Conservation (phyloP, 441 rosid species). For the Bocquillonia castaneifolia region DNA sequence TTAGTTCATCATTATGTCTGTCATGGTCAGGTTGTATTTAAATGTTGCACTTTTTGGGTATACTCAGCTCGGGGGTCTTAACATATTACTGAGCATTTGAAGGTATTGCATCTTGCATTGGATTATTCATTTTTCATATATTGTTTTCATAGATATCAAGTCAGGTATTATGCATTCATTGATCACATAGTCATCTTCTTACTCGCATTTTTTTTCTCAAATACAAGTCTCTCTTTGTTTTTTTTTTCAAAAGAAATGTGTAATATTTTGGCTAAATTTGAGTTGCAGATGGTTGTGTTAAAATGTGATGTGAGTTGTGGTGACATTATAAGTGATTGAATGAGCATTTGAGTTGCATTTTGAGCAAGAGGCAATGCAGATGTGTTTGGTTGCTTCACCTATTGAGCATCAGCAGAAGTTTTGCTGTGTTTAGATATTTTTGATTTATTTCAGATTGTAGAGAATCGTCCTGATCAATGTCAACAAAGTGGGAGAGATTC, state of each 20-base stretch:
- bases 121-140: slow-evolving; percentile 19
- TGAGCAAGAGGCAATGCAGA: neutral
- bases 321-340: slow-evolving; percentile 1
- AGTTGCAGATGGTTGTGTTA: slow-evolving; percentile 4
- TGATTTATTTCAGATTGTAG: no score
- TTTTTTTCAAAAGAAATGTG: neutral
- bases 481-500: no score
- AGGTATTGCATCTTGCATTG: slow-evolving; percentile 33
- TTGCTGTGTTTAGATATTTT: no score
- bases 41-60: slow-evolving; percentile 13
- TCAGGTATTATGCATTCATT: slow-evolving; percentile 33
- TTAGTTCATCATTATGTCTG: slow-evolving; percentile 19
- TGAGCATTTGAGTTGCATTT: neutral
- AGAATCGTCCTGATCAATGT: no score
- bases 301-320: slow-evolving; percentile 17
- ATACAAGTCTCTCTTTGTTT: slow-evolving; percentile 16
- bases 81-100: slow-evolving; percentile 29
- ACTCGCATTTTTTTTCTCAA: neutral
- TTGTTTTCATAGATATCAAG: slow-evolving; percentile 15
- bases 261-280: slow-evolving; percentile 10
- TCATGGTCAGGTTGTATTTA: slow-evolving; percentile 25
- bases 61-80: slow-evolving; percentile 21
- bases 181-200: slow-evolving; percentile 13
- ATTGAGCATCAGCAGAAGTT: neutral
- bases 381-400: neutral